Conservation (phyloP, 1,284 basidiomycete genomes). For the Coniferiporia sulphurascens region DNA sequence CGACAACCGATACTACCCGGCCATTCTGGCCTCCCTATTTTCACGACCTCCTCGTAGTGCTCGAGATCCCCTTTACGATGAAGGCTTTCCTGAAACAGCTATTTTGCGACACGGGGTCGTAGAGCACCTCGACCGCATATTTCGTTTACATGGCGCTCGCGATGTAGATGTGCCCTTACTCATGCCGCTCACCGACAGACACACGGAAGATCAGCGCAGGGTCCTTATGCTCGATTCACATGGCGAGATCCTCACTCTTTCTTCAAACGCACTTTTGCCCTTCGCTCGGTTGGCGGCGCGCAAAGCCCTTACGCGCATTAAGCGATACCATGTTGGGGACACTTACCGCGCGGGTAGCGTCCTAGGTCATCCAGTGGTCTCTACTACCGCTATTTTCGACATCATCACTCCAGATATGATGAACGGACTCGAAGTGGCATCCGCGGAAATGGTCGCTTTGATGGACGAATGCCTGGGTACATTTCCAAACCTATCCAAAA, state of each 20-base stretch:
- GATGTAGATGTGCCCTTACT: conserved; percentile 81
- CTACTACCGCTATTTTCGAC: conserved; percentile 73
- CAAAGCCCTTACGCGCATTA: conserved; percentile 72
- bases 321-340: conserved; percentile 82
- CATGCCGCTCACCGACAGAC: conserved; percentile 57
- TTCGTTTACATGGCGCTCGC: conserved; percentile 86
- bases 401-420: conserved; percentile 70
- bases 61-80: conserved; percentile 78
- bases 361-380: conserved; percentile 64
- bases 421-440: conserved; percentile 56
- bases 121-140: conserved; percentile 71
- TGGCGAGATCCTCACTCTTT: conserved; percentile 78
- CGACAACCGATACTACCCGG: conserved; percentile 69
- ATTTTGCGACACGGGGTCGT: conserved; percentile 74
- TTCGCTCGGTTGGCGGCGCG: conserved; percentile 85
- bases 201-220: conserved; percentile 55
- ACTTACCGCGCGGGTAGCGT: conserved; percentile 59
- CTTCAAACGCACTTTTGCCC: conserved; percentile 72
- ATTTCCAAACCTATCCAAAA: conserved; percentile 62
- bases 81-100: conserved; percentile 67
- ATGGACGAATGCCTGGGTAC: conserved; percentile 59
- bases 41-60: conserved; percentile 62
- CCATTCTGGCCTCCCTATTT: conserved; percentile 67
- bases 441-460: conserved; percentile 65
- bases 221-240: conserved; percentile 78